Base-by-base conservation (phyloP, 2,329 filamentous ascomycete species). In the Exophiala xenobiotica region DNA sequence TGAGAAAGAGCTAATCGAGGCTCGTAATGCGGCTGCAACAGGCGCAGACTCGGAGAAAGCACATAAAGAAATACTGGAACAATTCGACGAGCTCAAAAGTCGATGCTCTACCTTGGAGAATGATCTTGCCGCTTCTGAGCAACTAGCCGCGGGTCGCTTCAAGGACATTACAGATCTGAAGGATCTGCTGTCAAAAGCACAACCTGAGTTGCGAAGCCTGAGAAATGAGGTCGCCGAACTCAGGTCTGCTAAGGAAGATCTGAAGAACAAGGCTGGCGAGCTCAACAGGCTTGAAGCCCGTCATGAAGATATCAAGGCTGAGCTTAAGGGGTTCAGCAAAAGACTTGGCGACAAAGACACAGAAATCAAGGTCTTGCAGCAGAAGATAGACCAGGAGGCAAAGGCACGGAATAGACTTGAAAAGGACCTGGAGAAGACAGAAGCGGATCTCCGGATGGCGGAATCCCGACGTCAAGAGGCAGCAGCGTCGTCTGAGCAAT, bases 71-170 rank as follows among this genome's bases (percentile, higher is more conserved):
- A 74, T 74, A 53, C 68, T 68, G 7, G 68, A 72, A 5, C 73
- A 68, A 26, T 71, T 71, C 31, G 74, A 73, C n/a, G 83, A 84
- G 35, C 75, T 95, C 27, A 90, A 87, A 68, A 71, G 77, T 16
- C 89, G 86, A 67, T 81, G 85, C 0, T 75, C 81, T 1, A 79
- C 80, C 0, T 69, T 96, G 14, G 85, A 95, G 64, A 88, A 86
- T 0, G 92, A 99, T 65, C 78, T 97, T 2, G 86, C 84, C 1
- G 90, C 90, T 2, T 87, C 91, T 0, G 85, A 96, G 66, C 84
- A 95, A 68, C 79, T 97, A 9, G 90, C 93, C 0, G 86, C 95
- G 54, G 86, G 82, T 12, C 80, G 93, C 23, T 97, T 90, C 74
- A 95, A 90, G 68, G 91, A 97, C 53, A 74, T 96, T 1, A 85